Conservation (phyloP, 768 basidiomycete genomes). For the Macrolepiota dolichaula region DNA sequence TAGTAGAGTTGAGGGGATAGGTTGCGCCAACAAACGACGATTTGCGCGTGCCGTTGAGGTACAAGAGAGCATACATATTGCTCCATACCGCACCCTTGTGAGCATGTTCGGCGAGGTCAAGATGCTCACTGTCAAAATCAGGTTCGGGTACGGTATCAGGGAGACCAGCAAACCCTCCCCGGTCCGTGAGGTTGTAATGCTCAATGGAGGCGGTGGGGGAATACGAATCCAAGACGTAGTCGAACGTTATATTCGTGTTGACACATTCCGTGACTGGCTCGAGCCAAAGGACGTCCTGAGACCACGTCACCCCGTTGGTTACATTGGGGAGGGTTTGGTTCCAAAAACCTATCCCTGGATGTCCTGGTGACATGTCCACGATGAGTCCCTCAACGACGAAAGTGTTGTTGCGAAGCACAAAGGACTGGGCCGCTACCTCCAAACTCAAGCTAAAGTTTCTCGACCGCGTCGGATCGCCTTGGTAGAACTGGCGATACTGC, state of each 20-base stretch:
- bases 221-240: background rate
- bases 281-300: slow-evolving; percentile 21
- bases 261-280: slow-evolving; percentile 21
- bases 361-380: slow-evolving; percentile 16
- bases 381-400: slow-evolving; percentile 18
- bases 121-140: background rate
- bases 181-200: background rate
- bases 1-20: background rate
- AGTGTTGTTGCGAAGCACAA: slow-evolving; percentile 19
- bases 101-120: slow-evolving; percentile 15
- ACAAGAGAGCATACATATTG: slow-evolving; percentile 15
- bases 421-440: slow-evolving; percentile 12
- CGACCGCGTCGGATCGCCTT: slow-evolving; percentile 10
- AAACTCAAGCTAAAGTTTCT: slow-evolving; percentile 10
- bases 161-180: background rate
- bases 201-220: background rate
- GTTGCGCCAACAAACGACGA: slow-evolving; percentile 11
- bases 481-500: slow-evolving; percentile 18
- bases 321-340: slow-evolving; percentile 1
- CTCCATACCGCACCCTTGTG: slow-evolving; percentile 20
- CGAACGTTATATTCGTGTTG: slow-evolving; percentile 19
- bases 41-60: slow-evolving; percentile 17
- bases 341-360: slow-evolving; percentile 13
- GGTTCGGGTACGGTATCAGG: background rate
- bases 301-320: slow-evolving; percentile 15